These are phyloP conservation scores for Kalmusia sp. DNA, from an alignment of 2,329 filamentous ascomycete genomes.

Conservation along the genomic window DNA sequence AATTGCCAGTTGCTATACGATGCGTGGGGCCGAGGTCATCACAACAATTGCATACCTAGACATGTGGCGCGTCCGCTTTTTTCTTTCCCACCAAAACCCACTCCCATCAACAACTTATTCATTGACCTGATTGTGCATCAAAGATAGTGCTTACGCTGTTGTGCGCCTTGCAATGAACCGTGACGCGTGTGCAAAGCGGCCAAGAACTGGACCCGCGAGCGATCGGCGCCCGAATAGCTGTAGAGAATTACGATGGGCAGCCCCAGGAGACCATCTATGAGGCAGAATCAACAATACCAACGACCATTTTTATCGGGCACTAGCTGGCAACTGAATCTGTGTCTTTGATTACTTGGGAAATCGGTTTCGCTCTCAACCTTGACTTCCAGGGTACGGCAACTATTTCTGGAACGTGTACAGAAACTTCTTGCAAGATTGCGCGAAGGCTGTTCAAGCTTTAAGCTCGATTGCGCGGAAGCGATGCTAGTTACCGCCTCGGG, in stretches of 20 bases:
- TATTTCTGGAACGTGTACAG: neutral
- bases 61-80: no score
- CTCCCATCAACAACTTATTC: neutral
- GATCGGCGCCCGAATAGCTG: neutral
- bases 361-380: neutral
- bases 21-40: no score
- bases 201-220: neutral
- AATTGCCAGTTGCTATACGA: no score
- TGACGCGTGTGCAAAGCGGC: neutral
- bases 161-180: neutral
- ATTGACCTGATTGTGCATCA: neutral
- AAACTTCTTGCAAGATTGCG: constrained; percentile 1
- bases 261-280: neutral
- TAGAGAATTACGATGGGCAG: neutral
- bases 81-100: no score
- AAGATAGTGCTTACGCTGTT: neutral
- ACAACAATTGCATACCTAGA: no score
- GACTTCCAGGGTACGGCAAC: neutral
- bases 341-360: neutral
- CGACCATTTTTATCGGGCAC: no score
- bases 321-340: no score
- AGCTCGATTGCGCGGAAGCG: constrained; percentile 1
- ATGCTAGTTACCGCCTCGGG: neutral
- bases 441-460: constrained; percentile 7
- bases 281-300: no score